A percentile compares a stretch with the other conserved stretches of the same genome.
These are phyloP conservation scores for Candida mesenterica DNA, from an alignment of 1,139 yeast species.

Conservation along the genomic window DNA sequence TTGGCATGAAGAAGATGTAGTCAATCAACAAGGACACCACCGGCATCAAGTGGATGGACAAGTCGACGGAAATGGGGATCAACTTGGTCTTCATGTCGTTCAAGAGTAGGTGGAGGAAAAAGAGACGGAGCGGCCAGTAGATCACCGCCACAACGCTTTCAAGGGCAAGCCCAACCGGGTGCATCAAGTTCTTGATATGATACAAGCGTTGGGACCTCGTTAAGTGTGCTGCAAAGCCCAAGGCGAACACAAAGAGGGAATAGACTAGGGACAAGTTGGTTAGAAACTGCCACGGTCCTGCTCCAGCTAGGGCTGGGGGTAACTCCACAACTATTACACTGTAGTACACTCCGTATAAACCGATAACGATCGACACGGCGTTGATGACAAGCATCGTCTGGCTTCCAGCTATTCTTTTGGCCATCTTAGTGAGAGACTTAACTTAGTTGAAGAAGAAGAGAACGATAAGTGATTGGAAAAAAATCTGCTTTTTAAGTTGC, in stretches of 20 bases:
- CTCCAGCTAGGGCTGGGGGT: slow-evolving; percentile 49
- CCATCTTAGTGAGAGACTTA: slow-evolving; percentile 6
- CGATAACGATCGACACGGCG: slow-evolving; percentile 28
- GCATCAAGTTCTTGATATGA: slow-evolving; percentile 36
- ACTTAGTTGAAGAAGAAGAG: neutral
- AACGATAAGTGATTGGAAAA: neutral
- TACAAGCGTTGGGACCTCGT: slow-evolving; percentile 23
- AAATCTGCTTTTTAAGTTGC: too few relatives aligned
- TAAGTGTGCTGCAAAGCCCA: slow-evolving; percentile 44
- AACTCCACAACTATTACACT: slow-evolving; percentile 22
- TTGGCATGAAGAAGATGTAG: slow-evolving; percentile 55
- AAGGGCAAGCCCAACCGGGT: slow-evolving; percentile 53
- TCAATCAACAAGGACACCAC: slow-evolving; percentile 50
- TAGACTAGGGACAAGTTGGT: slow-evolving; percentile 57
- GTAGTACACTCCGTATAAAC: slow-evolving; percentile 28
- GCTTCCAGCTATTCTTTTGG: slow-evolving; percentile 33
- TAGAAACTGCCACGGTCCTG: slow-evolving; percentile 67
- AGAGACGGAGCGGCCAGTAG: slow-evolving; percentile 65
- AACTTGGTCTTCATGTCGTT: slow-evolving; percentile 28
- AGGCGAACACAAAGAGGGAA: slow-evolving; percentile 43
- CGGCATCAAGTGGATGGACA: slow-evolving; percentile 62
- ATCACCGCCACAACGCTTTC: slow-evolving; percentile 60
- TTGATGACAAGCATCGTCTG: slow-evolving; percentile 25
- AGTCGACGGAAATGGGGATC: slow-evolving; percentile 51
- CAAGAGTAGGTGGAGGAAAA: slow-evolving; percentile 39